Evolutionary conservation across 805 yeast genomes (phyloP), one percentile per base, ranked within the genome.

Genomic region (Yarrowia yakushimensis): DNA sequence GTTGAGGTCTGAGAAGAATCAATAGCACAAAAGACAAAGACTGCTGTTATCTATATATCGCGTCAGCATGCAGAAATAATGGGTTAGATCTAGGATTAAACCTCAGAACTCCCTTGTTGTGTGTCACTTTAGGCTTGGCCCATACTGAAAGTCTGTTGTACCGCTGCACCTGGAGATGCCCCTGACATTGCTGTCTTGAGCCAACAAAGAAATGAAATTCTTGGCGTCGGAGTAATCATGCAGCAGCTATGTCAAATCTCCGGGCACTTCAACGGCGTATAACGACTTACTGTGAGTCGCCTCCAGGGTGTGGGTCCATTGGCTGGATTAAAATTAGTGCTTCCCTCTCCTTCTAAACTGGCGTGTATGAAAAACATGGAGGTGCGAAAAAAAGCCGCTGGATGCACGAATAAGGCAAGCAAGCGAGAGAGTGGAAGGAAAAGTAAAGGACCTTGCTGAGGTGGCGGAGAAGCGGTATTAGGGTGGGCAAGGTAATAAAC

Each of bases 111-210:
- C 18, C 36, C 36, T 45, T 45, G 52, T 45, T 45, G 52, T 45
- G 52, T 45, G 52, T 45, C 52, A 45, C 52, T 45, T 48, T 31
- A 48, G 55, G 6, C 55, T 33, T 31, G 27, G 39, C 11, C 22
- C n/a, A 2, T 18, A 15, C 8, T 13, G 13, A 45, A 45, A 45
- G 13, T 31, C 55, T 48, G 55, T 48, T n/a, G 15, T 12, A 10
- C 39, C 8, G 10, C 22, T 22, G 28, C 55, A 39, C 55, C 55
- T 48, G 55, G n/a, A n/a, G n/a, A 31, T 30, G 39, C 31, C 55
- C 55, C 55, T 48, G 55, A 33, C 55, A 48, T 48, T 48, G 39
- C 55, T 48, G 55, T 48, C 54, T 42, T 28, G 37, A 27, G 12
- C 37, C 36, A 30, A 30, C 54, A 30, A 46, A n/a, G 37, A 13